phyloP scores from a whole-genome alignment of 2,329 filamentous ascomycete species.

The Chalara sp. region DNA sequence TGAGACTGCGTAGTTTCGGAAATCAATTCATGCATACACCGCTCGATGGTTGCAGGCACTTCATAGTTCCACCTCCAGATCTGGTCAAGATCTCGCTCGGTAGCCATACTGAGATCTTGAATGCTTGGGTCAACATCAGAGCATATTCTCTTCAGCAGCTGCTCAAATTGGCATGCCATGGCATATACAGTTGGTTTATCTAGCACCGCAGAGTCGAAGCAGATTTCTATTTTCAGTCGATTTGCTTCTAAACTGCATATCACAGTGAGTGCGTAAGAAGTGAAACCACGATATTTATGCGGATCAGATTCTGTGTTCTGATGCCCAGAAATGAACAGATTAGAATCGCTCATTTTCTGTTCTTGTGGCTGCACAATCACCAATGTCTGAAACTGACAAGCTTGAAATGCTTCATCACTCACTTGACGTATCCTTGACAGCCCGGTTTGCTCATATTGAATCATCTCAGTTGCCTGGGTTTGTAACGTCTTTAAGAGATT shows the following conservation, averaged over 20 bases:
- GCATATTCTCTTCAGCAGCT: no score
- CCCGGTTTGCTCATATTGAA: not conserved
- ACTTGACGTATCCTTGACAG: not conserved
- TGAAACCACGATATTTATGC: no score
- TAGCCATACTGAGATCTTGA: not conserved
- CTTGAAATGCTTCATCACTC: not conserved
- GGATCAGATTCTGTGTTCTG: not conserved
- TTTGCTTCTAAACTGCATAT: not conserved
- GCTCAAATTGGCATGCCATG: no score
- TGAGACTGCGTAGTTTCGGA: not conserved
- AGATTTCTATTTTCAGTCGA: not conserved
- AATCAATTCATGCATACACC: slow-evolving; percentile 6
- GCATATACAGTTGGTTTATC: no score
- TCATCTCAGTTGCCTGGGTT: not conserved
- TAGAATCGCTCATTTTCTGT: not conserved
- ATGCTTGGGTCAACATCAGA: not conserved
- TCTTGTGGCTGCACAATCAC: not conserved
- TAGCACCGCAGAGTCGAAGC: no score
- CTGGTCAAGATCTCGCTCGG: not conserved
- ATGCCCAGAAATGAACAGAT: not conserved
- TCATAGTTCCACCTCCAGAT: not conserved
- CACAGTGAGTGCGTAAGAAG: not conserved
- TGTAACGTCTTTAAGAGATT: not conserved
- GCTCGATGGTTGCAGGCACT: not conserved
- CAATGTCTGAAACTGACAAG: not conserved